phyloP scores from a whole-genome alignment of 2,329 filamentous ascomycete species.

The Trichophyton simii region DNA sequence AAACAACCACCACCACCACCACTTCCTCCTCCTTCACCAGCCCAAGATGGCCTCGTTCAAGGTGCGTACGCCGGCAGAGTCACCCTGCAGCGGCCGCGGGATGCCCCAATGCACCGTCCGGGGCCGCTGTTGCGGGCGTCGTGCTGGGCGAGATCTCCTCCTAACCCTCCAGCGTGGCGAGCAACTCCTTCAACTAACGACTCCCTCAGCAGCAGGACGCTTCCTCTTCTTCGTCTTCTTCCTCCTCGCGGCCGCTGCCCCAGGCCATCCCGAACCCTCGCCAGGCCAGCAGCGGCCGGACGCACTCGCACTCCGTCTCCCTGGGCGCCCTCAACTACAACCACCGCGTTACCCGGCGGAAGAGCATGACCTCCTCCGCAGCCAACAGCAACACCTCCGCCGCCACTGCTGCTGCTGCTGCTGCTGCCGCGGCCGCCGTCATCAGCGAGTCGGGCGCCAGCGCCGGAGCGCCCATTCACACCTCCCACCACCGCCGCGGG shows the following conservation, averaged over 20 bases:
- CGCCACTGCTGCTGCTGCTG: conserved; percentile 16
- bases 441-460: conserved; percentile 49
- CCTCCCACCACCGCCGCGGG: conserved; percentile 46
- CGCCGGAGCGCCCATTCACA: conserved; percentile 41
- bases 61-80: background rate
- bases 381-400: conserved; percentile 52
- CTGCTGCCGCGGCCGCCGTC: conserved; percentile 48
- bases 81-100: background rate
- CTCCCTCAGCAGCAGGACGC: conserved; percentile 14
- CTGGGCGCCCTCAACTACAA: conserved; percentile 63
- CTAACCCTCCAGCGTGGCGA: background rate
- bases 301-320: conserved; percentile 71
- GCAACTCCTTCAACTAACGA: background rate
- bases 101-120: background rate
- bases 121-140: background rate
- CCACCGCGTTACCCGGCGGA: conserved; percentile 80
- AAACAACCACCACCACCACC: background rate
- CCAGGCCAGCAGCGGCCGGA: conserved; percentile 52
- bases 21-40: background rate
- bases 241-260: conserved; percentile 47
- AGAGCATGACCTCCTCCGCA: conserved; percentile 74
- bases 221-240: conserved; percentile 18
- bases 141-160: no score
- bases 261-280: conserved; percentile 50
- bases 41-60: conserved; percentile 9